A percentile compares a stretch with the other conserved stretches of the same genome.
These are phyloP conservation scores for Torulaspora franciscae DNA, from an alignment of 805 yeast species.

Conservation along the genomic window DNA sequence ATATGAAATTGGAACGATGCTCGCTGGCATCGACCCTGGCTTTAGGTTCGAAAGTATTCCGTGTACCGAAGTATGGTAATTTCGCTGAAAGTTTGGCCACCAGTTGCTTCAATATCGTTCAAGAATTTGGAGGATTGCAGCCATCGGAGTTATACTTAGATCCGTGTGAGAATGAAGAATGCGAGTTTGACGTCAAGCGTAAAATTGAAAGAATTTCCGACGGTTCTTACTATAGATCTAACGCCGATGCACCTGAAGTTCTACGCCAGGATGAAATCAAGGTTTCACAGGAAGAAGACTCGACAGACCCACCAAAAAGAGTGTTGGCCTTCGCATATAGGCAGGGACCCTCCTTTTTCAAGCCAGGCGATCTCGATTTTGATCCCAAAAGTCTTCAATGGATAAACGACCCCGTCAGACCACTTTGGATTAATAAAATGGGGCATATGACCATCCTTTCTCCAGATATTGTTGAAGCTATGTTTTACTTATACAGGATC, in stretches of 20 bases:
- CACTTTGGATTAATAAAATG: constrained; percentile 34
- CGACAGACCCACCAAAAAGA: constrained; percentile 2
- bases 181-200: constrained; percentile 18
- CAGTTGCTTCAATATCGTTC: constrained; percentile 46
- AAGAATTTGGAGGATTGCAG: constrained; percentile 33
- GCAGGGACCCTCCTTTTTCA: constrained; percentile 7
- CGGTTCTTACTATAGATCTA: constrained; percentile 18
- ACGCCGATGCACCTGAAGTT: constrained; percentile 2
- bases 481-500: constrained; percentile 53
- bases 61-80: constrained; percentile 4
- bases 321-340: constrained; percentile 8
- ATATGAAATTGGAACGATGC: constrained; percentile 47
- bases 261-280: constrained; percentile 5
- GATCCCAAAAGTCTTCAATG: constrained; percentile 14
- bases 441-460: constrained; percentile 44
- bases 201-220: constrained; percentile 22
- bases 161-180: constrained; percentile 12
- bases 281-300: constrained; percentile 6
- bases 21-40: constrained; percentile 53
- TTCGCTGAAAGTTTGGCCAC: constrained; percentile 43
- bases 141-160: constrained; percentile 34
- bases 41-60: constrained; percentile 42
- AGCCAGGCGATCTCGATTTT: constrained; percentile 11
- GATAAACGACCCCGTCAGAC: constrained; percentile 31
- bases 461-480: constrained; percentile 59